Conservation (phyloP, 2,329 filamentous ascomycete species). For the Spiromastix sp. region DNA sequence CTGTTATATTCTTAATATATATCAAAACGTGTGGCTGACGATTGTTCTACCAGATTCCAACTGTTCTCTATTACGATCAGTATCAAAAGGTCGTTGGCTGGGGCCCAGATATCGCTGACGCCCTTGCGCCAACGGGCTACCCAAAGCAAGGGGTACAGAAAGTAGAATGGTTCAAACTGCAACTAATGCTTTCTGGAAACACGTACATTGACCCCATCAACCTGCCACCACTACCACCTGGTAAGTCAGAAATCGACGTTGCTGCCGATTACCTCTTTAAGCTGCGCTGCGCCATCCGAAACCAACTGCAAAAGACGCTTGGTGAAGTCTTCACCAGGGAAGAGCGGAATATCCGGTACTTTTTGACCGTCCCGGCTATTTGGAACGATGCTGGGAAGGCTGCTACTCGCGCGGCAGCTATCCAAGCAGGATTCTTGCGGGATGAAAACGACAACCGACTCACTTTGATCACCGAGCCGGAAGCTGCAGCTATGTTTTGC, state of each 20-base stretch:
- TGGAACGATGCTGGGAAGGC: slow-evolving; percentile 99
- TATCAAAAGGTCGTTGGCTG: slow-evolving; percentile 99
- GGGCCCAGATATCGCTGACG: slow-evolving; percentile 96
- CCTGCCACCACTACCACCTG: slow-evolving; percentile 88
- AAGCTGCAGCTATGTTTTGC: slow-evolving; percentile 94
- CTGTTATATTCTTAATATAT: neutral
- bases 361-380: slow-evolving; percentile 95
- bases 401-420: slow-evolving; percentile 86
- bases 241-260: slow-evolving; percentile 98
- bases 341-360: slow-evolving; percentile 96
- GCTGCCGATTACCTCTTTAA: slow-evolving; percentile 99
- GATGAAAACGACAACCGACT: slow-evolving; percentile 97
- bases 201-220: slow-evolving; percentile 99
- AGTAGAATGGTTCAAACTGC: slow-evolving; percentile 99
- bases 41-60: slow-evolving; percentile 64
- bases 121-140: slow-evolving; percentile 90
- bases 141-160: slow-evolving; percentile 97
- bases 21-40: neutral
- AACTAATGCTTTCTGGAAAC: slow-evolving; percentile 97
- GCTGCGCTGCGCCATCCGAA: slow-evolving; percentile 90
- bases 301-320: slow-evolving; percentile 88
- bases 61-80: slow-evolving; percentile 98
- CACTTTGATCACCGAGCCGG: slow-evolving; percentile 89
- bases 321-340: slow-evolving; percentile 97
- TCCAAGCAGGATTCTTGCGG: slow-evolving; percentile 90